Evolutionary conservation across 176 grass and related monocot species (phyloP), one percentile per base, ranked within the genome.

Genomic region (Alopecurus myosuroides): DNA sequence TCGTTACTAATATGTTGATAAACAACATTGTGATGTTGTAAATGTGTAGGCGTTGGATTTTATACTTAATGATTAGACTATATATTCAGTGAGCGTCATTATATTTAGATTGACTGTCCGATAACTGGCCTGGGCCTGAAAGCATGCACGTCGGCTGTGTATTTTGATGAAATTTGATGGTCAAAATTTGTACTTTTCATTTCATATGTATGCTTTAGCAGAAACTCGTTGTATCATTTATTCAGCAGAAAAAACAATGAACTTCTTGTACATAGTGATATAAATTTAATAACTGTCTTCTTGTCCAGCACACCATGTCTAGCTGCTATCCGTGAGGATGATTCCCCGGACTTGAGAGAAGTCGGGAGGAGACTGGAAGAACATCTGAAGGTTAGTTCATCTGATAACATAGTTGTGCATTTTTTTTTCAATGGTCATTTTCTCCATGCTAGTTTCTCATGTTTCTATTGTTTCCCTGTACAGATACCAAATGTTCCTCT

Each of bases 261-360:
- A 67, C 70, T 35, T n/a, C 4, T 19, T 68, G 7, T 23, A n/a
- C 15, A 14, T 33, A 65, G 33, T 20, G 17, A 64, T 53, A 7
- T 33, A 26, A 65, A 26, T 7, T 51, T 34, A 9, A 84, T 45
- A 33, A 45, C 22, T 62, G 12, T 20, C 2, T 74, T 82, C 50
- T 82, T 35, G 26, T 89, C 28, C 31, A 99, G 91, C 41, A 94
- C 93, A 4, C 88, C 93, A 60, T 85, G 77, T 72, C 86, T 99
- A 75, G 82, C 88, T 46, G 81, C 84, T 61, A 99, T 96, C 45
- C 88, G 85, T 28, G 86, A 95, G 67, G 93, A 96, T 82, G 87
- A 91, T 66, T 94, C 97, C 44, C 81, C 35, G 4, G 84, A 91
- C 62, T 83, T 99, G 48, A 89, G 76, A 76, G 88, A 86, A 82